Base-by-base conservation (phyloP, 306 rosid species). In the Fragaria iinumae region DNA sequence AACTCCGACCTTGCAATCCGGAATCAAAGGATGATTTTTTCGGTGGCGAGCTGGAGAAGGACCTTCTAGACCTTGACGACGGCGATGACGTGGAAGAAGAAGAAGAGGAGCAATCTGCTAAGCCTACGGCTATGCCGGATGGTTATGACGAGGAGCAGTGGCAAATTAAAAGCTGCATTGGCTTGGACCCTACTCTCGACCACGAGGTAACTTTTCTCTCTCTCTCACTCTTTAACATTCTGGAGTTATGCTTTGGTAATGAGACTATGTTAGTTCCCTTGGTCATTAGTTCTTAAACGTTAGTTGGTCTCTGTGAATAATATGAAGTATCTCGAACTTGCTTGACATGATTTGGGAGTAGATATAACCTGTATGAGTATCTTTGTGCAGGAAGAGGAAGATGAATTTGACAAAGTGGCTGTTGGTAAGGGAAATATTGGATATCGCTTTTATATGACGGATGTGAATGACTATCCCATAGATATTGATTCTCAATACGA, bases 371-470 rank as follows among this genome's bases (percentile, higher is more conserved):
- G 1, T 36, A 12, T 73, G 34, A 44, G 48, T 39, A 23, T 57
- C 23, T 73, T 16, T n/a, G 5, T 84, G 90, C 84, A 95, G 97
- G 97, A 90, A 68, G 99, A 95, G 88, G 93, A 92, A 73, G 99
- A 95, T 56, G 86, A 81, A 50, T 92, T 82, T 84, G 99, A 95
- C 80, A 92, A 90, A 69, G 91, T 89, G 82, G 99, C 99, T 70
- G 75, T 90, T 71, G 96, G 97, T 8, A 80, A 81, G 69, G 97
- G 86, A 74, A 83, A 83, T 38, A 44, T 36, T 0, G 95, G 81
- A 78, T 92, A 89, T 82, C 84, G 97, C 4, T 12, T 90, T 69
- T 95, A 87, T 71, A 77, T 89, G 98, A 95, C 53, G 76, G 93
- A 84, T 66, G 70, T 86, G 38, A 82, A 65, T 34, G 97, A 92